Conservation (phyloP, 2,329 filamentous ascomycete genomes). For the Xylaria arbuscula region DNA sequence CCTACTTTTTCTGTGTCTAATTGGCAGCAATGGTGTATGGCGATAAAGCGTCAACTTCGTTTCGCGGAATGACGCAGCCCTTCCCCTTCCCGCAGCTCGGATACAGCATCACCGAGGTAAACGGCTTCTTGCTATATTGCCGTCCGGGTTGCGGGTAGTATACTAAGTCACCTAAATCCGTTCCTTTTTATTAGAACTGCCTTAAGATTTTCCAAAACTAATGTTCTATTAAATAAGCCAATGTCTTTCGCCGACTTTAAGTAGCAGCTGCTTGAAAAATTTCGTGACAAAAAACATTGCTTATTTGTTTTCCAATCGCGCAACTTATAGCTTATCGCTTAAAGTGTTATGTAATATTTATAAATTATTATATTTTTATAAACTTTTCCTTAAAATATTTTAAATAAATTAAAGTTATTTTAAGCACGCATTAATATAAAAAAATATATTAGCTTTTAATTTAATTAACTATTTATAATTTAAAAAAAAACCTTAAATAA, state of each 20-base stretch:
- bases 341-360: conserved; percentile 18
- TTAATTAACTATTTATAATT: no score
- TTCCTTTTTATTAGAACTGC: conserved; percentile 28
- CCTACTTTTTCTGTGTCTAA: conserved; percentile 11
- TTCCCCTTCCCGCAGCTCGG: conserved; percentile 27
- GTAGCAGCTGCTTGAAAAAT: conserved; percentile 28
- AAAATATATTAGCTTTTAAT: no score
- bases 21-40: conserved; percentile 26
- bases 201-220: conserved; percentile 26
- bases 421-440: no score
- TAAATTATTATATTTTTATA: conserved; percentile 19
- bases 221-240: conserved; percentile 15
- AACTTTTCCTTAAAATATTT: neutral
- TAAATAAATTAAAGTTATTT: no score
- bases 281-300: conserved; percentile 24
- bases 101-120: conserved; percentile 12
- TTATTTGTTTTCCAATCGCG: conserved; percentile 9
- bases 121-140: conserved; percentile 32
- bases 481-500: no score
- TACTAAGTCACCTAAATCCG: conserved; percentile 25
- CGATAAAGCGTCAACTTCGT: conserved; percentile 30
- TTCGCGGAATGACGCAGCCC: conserved; percentile 24
- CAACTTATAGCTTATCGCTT: conserved; percentile 16
- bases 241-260: conserved; percentile 27
- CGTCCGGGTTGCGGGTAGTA: conserved; percentile 15